Evolutionary conservation across 116 monocot genomes (phyloP).

Genomic region (Cymodocea nodosa): DNA sequence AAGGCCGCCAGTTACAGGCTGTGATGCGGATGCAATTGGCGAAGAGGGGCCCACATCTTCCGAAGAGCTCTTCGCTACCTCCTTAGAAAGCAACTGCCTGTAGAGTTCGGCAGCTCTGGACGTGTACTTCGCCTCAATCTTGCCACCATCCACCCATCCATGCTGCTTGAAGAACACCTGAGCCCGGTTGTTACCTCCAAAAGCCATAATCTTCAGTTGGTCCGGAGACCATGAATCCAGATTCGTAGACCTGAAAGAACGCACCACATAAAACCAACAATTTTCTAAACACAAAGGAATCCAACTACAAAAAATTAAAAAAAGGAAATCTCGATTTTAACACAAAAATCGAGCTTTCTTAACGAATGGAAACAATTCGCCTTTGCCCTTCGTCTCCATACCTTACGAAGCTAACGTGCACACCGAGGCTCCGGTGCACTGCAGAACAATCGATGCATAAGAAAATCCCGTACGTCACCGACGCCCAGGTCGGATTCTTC

Average conservation of each 20-base stretch:
- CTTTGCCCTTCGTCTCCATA: neutral
- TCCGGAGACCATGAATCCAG: conserved; percentile 80
- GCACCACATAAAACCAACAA: no score
- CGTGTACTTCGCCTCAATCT: conserved; percentile 78
- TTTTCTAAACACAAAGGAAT: no score
- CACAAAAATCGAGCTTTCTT: no score
- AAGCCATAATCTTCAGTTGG: conserved; percentile 70
- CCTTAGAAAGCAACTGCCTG: conserved; percentile 67
- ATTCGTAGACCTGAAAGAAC: conserved; percentile 53
- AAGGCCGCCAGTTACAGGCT: conserved; percentile 25
- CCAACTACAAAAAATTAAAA: no score
- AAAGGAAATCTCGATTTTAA: no score
- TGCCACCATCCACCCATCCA: conserved; percentile 78
- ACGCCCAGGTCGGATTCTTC: conserved; percentile 75
- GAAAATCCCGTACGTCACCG: conserved; percentile 74
- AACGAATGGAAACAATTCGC: no score
- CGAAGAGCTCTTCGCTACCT: conserved; percentile 58
- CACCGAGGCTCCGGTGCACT: conserved; percentile 56
- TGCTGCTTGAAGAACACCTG: conserved; percentile 86
- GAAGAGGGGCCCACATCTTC: conserved; percentile 42
- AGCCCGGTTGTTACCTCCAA: conserved; percentile 83
- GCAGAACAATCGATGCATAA: conserved; percentile 79
- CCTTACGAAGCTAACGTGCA: conserved; percentile 76
- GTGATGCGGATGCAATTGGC: conserved; percentile 30
- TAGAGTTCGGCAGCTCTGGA: conserved; percentile 78